Conservation (phyloP, 148 eudicot genomes). For the Arbutus unedo region DNA sequence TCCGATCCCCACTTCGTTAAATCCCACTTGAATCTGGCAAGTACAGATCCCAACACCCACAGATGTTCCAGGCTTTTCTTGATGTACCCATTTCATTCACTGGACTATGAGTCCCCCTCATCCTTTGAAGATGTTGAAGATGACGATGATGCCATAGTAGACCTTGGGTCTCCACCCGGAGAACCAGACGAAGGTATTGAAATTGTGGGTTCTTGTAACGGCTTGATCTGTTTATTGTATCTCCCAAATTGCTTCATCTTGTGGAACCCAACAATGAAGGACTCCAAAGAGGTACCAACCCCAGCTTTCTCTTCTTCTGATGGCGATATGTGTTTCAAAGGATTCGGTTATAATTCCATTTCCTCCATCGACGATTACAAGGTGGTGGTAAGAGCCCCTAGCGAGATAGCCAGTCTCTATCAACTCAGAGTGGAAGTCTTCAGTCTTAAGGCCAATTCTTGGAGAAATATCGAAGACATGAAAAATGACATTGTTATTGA, state of each 20-base stretch:
- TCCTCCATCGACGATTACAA: constrained; percentile 3
- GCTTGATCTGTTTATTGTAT: constrained; percentile 13
- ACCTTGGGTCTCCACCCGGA: not conserved
- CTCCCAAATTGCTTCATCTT: not conserved
- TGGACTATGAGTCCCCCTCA: constrained; percentile 1
- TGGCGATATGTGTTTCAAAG: not conserved
- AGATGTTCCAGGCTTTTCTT: not conserved
- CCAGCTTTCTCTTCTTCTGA: not conserved
- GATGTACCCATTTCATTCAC: not conserved
- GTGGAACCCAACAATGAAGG: constrained; percentile 15
- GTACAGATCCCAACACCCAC: not conserved
- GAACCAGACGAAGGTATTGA: not conserved
- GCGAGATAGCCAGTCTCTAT: not conserved
- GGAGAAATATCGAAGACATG: constrained; percentile 1
- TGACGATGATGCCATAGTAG: not conserved
- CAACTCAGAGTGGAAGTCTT: not conserved
- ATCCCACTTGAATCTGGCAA: not conserved
- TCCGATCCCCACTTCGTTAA: not conserved
- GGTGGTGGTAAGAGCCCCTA: not conserved
- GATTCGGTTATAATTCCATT: constrained; percentile 15
- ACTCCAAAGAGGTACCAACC: constrained; percentile 1
- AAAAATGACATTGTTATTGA: not conserved
- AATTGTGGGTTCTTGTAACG: constrained; percentile 15
- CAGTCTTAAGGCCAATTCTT: constrained; percentile 1
- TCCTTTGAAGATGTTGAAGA: not conserved